Conservation (phyloP, 139 green algal genomes). For the Micromonas commoda region DNA sequence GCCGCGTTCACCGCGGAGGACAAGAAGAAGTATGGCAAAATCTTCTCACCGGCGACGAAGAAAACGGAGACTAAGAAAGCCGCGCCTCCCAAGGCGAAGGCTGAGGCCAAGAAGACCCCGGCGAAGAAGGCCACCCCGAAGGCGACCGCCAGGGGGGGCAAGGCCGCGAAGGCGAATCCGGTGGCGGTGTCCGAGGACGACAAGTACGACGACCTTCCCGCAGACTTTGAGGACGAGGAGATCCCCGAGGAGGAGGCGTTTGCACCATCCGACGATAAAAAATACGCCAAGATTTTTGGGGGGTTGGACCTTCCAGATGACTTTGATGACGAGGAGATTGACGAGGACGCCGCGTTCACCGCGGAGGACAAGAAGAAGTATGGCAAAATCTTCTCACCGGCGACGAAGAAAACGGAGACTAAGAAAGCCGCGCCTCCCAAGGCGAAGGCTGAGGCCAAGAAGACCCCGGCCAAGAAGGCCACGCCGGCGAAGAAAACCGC, state of each 20-base stretch:
- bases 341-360: neutral
- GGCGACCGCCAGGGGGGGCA: neutral
- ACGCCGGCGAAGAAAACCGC: neutral
- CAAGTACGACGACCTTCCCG: neutral
- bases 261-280: neutral
- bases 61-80: neutral
- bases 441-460: neutral
- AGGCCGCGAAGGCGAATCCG: neutral
- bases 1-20: neutral
- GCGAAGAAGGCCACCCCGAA: neutral
- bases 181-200: neutral
- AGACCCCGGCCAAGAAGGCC: neutral
- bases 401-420: neutral
- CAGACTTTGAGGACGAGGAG: neutral
- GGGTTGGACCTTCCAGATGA: neutral
- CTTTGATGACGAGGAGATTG: neutral
- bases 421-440: neutral
- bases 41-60: neutral
- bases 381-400: neutral
- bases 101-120: neutral
- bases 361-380: neutral
- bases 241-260: neutral
- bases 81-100: neutral
- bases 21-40: neutral
- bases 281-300: neutral